Conservation (phyloP, 2,329 filamentous ascomycete genomes). For the Claviceps cyperi region DNA sequence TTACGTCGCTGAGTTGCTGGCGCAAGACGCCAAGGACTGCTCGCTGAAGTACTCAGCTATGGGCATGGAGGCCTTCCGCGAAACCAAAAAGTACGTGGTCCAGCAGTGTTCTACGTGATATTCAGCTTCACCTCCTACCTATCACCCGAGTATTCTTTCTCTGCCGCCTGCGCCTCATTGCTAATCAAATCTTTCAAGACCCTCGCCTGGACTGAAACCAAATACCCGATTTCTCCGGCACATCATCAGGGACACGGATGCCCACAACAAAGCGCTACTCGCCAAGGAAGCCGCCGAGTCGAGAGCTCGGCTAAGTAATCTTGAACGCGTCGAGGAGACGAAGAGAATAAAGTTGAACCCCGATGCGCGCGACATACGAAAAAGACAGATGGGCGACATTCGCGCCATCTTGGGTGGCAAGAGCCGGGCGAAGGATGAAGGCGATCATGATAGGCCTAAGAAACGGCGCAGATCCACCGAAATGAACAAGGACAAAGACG, state of each 20-base stretch:
- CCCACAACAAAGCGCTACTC: conserved; percentile 73
- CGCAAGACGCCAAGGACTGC: conserved; percentile 61
- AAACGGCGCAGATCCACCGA: neutral
- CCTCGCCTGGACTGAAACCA: conserved; percentile 61
- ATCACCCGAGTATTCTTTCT: no score
- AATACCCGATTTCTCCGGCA: conserved; percentile 83
- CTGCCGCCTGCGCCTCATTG: neutral
- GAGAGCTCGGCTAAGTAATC: conserved; percentile 48
- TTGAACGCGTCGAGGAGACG: conserved; percentile 35
- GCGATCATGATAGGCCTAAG: neutral
- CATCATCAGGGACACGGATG: conserved; percentile 77
- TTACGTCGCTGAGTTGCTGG: conserved; percentile 66
- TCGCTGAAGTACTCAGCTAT: conserved; percentile 61
- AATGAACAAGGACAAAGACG: conserved; percentile 10
- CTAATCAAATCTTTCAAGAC: conserved; percentile 26
- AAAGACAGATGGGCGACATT: conserved; percentile 45
- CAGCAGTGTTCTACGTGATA: neutral
- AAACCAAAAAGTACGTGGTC: conserved; percentile 30
- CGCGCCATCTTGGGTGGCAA: conserved; percentile 40
- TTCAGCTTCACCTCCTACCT: no score
- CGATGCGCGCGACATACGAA: conserved; percentile 35
- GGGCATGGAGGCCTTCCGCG: conserved; percentile 46
- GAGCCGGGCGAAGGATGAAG: conserved; percentile 15
- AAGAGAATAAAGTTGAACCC: conserved; percentile 30
- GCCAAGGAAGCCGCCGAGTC: conserved; percentile 76